A percentile compares a stretch with the other conserved stretches of the same genome.
Conservation (phyloP, 179 eudicot species). For the Silene noctiflora region DNA sequence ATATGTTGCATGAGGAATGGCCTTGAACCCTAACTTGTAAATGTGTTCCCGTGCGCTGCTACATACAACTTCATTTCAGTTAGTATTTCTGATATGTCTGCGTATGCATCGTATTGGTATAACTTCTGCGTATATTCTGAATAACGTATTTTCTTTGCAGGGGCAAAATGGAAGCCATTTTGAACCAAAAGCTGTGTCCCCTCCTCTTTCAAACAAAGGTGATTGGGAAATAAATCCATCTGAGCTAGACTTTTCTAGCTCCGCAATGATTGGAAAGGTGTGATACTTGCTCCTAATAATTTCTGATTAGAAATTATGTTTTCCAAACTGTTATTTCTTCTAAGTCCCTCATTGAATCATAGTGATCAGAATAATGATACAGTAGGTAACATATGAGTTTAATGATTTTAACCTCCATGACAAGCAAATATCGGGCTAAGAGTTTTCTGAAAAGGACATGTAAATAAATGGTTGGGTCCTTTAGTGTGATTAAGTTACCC, state of each 20-base stretch:
- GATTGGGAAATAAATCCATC: slow-evolving; percentile 97
- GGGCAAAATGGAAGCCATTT: slow-evolving; percentile 99
- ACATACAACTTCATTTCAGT: neutral
- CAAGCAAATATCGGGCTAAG: neutral
- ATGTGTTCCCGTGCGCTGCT: neutral
- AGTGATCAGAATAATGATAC: neutral
- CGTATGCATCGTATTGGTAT: slow-evolving; percentile 4
- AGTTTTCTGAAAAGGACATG: neutral
- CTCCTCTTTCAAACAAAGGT: slow-evolving; percentile 88
- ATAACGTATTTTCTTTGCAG: slow-evolving; percentile 30
- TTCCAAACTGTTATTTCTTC: neutral
- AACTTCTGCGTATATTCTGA: neutral
- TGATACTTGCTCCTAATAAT: slow-evolving; percentile 9
- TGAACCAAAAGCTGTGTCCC: slow-evolving; percentile 87
- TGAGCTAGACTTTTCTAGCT: slow-evolving; percentile 82
- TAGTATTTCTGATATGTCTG: neutral
- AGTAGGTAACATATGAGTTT: neutral
- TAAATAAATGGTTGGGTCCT: neutral
- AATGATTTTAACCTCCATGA: neutral
- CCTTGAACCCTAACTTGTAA: neutral
- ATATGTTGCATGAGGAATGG: neutral
- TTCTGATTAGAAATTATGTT: neutral
- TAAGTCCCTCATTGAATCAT: neutral
- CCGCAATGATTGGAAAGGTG: slow-evolving; percentile 85
- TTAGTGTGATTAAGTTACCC: neutral